phyloP scores from a whole-genome alignment of 83 land plant species.

The Isoetes engelmannii region DNA sequence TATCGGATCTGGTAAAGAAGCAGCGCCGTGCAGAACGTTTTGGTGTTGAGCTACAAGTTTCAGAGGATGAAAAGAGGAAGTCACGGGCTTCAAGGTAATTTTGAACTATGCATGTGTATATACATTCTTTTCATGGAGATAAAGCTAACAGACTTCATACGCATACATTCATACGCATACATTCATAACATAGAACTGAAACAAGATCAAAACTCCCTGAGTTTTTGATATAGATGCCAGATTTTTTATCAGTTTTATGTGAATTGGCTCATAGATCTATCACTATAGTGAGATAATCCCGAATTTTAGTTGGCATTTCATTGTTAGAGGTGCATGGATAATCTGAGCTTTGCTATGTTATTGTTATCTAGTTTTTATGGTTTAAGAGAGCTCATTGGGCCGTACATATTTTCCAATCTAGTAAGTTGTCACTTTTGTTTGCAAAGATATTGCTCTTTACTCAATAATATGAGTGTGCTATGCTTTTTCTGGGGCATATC shows the following conservation, averaged over 20 bases:
- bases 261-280: background rate
- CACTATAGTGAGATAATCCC: background rate
- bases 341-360: no score
- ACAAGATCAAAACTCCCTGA: background rate
- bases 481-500: no score
- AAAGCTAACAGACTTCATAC: background rate
- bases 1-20: constrained; percentile 12
- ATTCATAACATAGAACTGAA: background rate
- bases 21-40: constrained; percentile 18
- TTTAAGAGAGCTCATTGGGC: no score
- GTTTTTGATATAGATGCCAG: background rate
- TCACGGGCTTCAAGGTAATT: constrained; percentile 9
- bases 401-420: no score
- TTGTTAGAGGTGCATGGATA: no score
- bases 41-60: background rate
- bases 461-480: no score
- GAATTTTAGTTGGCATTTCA: no score
- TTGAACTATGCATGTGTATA: background rate
- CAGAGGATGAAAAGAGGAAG: constrained; percentile 11
- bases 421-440: no score
- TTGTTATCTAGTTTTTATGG: no score
- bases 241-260: background rate
- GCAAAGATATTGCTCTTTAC: no score
- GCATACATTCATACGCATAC: background rate
- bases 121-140: background rate